Base-by-base conservation (phyloP, 768 basidiomycete species). In the Kwoniella sp. region DNA sequence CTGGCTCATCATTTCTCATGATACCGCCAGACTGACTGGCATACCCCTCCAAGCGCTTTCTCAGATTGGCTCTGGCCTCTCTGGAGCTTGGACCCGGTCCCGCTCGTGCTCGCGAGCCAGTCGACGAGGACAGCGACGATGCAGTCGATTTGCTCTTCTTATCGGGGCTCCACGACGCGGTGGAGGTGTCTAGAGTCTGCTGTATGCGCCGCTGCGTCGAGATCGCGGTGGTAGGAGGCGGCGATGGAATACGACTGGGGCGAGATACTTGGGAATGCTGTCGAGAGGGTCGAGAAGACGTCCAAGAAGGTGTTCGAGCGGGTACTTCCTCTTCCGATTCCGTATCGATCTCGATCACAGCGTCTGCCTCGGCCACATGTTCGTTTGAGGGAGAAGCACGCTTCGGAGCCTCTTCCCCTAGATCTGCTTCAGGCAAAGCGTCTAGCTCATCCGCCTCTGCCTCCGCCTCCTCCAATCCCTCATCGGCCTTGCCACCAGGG, bases 31-130 rank as follows among this genome's bases (percentile, higher is more conserved):
- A 12, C 37, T 74, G 75, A 68, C 86, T 82, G 12, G 87, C 84
- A 80, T 87, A 90, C 12, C 80, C 84, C 50, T 81, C 83, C 62
- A 91, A 72, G 56, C 78, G 84, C 56, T 79, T 82, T 60, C 85
- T 82, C 57, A 90, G 78, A 31, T 58, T 61, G 34, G 64, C 74
- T 82, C 64, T 80, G 75, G 64, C 68, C 75, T 74, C 51, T 23
- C 59, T 67, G 45, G 58, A 31, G 30, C 22, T 66, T 31, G 58
- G 57, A 38, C 62, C 61, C 25, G 67, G 52, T 55, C 69, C 63
- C 20, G 63, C 48, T 12, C 56, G 50, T 2, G 63, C 38, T 17
- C 41, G 5, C 15, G 41, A 45, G 15, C 8, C 41, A 45, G 41
- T 45, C 8, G 41, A 45, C 41, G 41, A 45, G 3, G 41, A 45